Evolutionary conservation across 768 basidiomycete genomes (phyloP), one percentile per base, ranked within the genome.

Genomic region (Hygrocybe coccinea): DNA sequence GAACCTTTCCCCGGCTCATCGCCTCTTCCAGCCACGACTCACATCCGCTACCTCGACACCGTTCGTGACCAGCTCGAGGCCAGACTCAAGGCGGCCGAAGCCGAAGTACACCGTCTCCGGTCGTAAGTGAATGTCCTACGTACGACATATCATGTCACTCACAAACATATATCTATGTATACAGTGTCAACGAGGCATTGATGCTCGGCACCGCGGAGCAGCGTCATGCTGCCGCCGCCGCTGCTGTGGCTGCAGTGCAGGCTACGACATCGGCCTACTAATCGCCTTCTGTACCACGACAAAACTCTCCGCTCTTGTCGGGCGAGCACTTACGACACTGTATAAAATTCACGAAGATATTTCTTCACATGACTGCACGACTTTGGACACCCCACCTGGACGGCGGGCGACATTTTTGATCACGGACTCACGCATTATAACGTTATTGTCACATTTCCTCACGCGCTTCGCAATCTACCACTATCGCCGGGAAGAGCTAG

Each of bases 41-140:
- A 94, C 73, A 87, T 95, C 76, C 82, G 84, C 74, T 85, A 89
- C 63, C 85, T 94, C 64, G 89, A 93, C 76, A 82, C 86, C 69
- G 83, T 86, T 62, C 86, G 85, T 60, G 79, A 79, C 56, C 84
- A 87, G 65, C 76, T 88, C 62, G 87, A 89, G 77, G 80, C 79
- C 67, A 78, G 86, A 67, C 79, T 91, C 61, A 83, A 89, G 71
- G 78, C 81, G 68, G 86, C 87, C 58, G 89, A 91, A 71, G 78
- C 82, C 56, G 89, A 91, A 74, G 86, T 89, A 58, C 78, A 84
- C 69, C 82, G 89, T 64, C 86, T 91, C 65, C 59, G 59, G 50
- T 47, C 44, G 55, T 56, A 43, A 39, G 55, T 41, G 9, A n/a
- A 34, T 35, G 1, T 38, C 4, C 19, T 39, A 11, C 7, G 49